Conservation (phyloP, 2,329 filamentous ascomycete species). For the Drechslerella dactyloides region DNA sequence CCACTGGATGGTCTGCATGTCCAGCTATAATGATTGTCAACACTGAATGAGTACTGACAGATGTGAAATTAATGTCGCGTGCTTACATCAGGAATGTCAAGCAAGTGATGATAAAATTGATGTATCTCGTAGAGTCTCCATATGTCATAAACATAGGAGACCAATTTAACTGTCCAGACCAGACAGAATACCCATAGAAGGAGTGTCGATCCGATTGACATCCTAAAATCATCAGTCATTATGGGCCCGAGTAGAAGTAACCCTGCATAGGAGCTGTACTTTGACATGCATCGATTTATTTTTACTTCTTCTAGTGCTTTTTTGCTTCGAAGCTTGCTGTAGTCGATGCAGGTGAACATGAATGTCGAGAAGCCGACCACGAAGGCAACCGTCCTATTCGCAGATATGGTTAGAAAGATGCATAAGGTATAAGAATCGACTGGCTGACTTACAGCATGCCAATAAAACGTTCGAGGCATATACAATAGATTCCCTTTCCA, state of each 20-base stretch:
- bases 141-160: constrained; percentile 75
- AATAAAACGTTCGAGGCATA: constrained; percentile 73
- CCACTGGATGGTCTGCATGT: constrained; percentile 95
- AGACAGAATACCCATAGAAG: constrained; percentile 83
- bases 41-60: neutral
- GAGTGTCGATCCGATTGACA: constrained; percentile 77
- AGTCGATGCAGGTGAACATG: constrained; percentile 84
- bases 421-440: constrained; percentile 5
- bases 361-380: constrained; percentile 83
- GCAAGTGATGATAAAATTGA: constrained; percentile 81
- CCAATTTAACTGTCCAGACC: constrained; percentile 81
- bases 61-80: neutral
- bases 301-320: constrained; percentile 61
- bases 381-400: constrained; percentile 75
- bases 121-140: constrained; percentile 77
- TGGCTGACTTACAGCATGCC: constrained; percentile 71
- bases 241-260: neutral
- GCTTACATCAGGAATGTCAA: constrained; percentile 73
- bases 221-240: constrained; percentile 59
- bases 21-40: constrained; percentile 60
- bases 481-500: constrained; percentile 83
- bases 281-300: constrained; percentile 74
- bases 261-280: constrained; percentile 47
- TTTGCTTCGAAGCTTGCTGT: constrained; percentile 73
- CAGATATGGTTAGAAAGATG: neutral